Evolutionary conservation across 2,329 filamentous ascomycete genomes (phyloP).

Genomic region (Hansfordia pulvinata): DNA sequence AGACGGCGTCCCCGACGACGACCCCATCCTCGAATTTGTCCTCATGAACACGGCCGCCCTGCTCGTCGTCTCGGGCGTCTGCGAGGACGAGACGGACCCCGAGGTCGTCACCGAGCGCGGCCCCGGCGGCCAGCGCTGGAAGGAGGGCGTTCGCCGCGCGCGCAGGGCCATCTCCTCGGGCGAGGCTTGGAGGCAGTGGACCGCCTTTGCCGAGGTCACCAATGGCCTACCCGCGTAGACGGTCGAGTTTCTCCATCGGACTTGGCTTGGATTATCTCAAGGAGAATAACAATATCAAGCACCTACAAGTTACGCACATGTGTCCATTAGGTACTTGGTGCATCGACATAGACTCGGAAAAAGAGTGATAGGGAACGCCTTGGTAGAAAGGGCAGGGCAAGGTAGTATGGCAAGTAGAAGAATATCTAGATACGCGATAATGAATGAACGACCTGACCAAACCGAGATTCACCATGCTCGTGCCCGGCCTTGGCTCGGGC

Average conservation of each 20-base stretch:
- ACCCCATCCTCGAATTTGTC: slow-evolving; percentile 87
- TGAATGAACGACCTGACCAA: too few species aligned
- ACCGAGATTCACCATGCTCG: slow-evolving; percentile 1
- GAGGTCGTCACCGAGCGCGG: slow-evolving; percentile 70
- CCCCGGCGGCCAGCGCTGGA: slow-evolving; percentile 82
- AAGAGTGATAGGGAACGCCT: too few species aligned
- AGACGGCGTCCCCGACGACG: slow-evolving; percentile 56
- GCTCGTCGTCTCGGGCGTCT: slow-evolving; percentile 74
- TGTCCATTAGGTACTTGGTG: too few species aligned
- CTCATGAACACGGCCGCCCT: slow-evolving; percentile 86
- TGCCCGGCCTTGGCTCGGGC: too few species aligned
- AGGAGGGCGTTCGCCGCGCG: slow-evolving; percentile 79
- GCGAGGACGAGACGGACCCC: slow-evolving; percentile 69
- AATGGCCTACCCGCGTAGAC: slow-evolving; percentile 31
- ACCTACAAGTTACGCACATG: too few species aligned
- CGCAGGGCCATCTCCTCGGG: slow-evolving; percentile 82
- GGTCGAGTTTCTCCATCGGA: neutral
- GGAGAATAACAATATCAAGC: too few species aligned
- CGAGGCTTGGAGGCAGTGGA: slow-evolving; percentile 72
- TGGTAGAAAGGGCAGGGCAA: too few species aligned
- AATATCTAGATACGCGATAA: too few species aligned
- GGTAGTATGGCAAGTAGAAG: too few species aligned
- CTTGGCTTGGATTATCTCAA: too few species aligned
- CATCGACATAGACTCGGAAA: too few species aligned
- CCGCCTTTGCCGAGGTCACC: slow-evolving; percentile 71